A percentile compares a stretch with the other conserved stretches of the same genome.
These are phyloP conservation scores for Staphylotrichum tortipilum DNA, from an alignment of 495 filamentous ascomycete genomes.

Conservation along the genomic window DNA sequence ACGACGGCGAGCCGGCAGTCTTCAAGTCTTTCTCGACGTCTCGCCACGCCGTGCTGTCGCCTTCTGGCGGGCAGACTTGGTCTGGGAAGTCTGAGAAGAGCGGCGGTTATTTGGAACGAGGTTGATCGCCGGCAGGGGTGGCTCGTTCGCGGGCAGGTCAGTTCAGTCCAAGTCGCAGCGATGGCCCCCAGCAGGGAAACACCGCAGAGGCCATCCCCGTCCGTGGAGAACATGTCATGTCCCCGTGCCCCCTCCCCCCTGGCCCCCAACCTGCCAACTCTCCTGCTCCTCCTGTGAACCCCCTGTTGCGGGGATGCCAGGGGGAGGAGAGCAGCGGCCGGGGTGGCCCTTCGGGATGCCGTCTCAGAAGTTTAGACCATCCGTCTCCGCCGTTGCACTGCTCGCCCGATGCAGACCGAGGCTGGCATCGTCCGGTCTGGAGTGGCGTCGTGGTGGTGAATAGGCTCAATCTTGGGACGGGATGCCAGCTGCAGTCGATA, in stretches of 20 bases:
- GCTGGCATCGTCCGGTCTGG: neutral
- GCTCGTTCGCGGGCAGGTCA: neutral
- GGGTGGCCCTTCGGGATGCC: neutral
- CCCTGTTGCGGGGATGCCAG: conserved; percentile 2
- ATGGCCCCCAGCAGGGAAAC: too few species aligned
- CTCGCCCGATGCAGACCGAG: conserved; percentile 7
- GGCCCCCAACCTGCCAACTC: too few species aligned
- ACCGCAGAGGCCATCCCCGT: too few species aligned
- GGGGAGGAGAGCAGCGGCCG: neutral
- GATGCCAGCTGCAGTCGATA: too few species aligned
- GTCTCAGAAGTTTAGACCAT: conserved; percentile 4
- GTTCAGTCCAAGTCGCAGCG: neutral
- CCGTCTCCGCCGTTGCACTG: neutral
- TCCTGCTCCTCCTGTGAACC: too few species aligned
- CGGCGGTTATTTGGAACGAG: conserved; percentile 36
- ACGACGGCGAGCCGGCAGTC: conserved; percentile 11
- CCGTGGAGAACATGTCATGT: neutral
- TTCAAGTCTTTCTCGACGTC: conserved; percentile 12
- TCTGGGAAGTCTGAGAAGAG: conserved; percentile 24
- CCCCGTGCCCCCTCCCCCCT: neutral
- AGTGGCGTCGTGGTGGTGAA: conserved; percentile 2
- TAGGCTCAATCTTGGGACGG: conserved; percentile 8
- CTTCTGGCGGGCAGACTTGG: conserved; percentile 2
- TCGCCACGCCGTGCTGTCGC: neutral
- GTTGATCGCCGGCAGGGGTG: conserved; percentile 41